phyloP scores from a whole-genome alignment of 1,139 yeast species.

The Candida sanyaensis region DNA sequence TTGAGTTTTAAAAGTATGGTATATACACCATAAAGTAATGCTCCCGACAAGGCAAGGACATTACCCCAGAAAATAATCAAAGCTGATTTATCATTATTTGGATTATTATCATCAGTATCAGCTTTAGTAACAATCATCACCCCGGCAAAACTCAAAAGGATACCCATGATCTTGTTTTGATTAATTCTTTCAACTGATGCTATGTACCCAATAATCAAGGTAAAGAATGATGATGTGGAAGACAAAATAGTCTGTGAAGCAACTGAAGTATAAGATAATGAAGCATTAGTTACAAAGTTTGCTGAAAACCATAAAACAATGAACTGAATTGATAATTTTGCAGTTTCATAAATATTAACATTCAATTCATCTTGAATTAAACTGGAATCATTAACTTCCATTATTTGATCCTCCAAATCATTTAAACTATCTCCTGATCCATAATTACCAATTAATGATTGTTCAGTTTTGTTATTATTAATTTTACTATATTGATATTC shows the following conservation, averaged over 20 bases:
- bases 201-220: constrained; percentile 77
- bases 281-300: constrained; percentile 84
- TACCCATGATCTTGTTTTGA: constrained; percentile 63
- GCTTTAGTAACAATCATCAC: constrained; percentile 74
- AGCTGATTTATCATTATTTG: constrained; percentile 26
- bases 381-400: constrained; percentile 11
- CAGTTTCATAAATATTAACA: constrained; percentile 48
- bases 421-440: constrained; percentile 18
- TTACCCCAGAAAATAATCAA: constrained; percentile 68
- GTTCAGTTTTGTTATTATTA: constrained; percentile 13
- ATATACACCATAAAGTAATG: constrained; percentile 86
- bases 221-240: constrained; percentile 91
- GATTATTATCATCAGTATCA: constrained; percentile 40
- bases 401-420: constrained; percentile 4
- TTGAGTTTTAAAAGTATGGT: constrained; percentile 78
- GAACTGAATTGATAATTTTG: constrained; percentile 72
- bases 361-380: constrained; percentile 18
- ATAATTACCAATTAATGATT: constrained; percentile 15
- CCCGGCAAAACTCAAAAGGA: constrained; percentile 73
- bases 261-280: constrained; percentile 84
- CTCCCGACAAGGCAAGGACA: constrained; percentile 76
- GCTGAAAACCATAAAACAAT: constrained; percentile 89
- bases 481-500: constrained; percentile 21
- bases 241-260: constrained; percentile 92
- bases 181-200: constrained; percentile 72